Evolutionary conservation across 768 basidiomycete species (phyloP), one percentile per base, ranked within the genome.

Genomic region (Naganishia vaughanmartiniae): DNA sequence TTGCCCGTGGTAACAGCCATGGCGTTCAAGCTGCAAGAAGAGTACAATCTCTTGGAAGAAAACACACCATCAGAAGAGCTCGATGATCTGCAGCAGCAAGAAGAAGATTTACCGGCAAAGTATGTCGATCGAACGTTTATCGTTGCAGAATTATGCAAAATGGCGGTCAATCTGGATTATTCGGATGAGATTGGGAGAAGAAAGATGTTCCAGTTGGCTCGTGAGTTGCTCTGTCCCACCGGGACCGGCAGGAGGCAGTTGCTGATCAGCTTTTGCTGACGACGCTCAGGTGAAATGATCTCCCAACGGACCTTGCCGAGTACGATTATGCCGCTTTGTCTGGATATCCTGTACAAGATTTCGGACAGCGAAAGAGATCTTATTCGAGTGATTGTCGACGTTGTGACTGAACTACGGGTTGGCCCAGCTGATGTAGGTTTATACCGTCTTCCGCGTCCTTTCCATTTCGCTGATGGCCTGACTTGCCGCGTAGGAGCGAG

Each of bases 121-220:
- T 56, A 73, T 74, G 24, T 76, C 1, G 71, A 58, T 28, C 84
- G 83, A 42, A 88, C 89, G 74, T 88, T 90, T 69, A 82, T 92
- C 9, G 84, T 95, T n/a, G 84, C 87, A 0, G 92, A 97, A 80
- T 85, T 97, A 79, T 85, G 96, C 28, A 86, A 85, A 74, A 82
- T 95, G 34, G 90, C 91, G 0, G 84, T 89, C 3, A 86, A 89
- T 71, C 83, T 93, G 31, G 94, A 97, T 80, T 97, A 94, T 75
- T 86, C 88, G 0, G 95, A 98, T 81, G 93, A 96, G 80, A 90
- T 90, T 70, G 94, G 95, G 4, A 83, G 92, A 70, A 83, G 92
- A 70, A 90, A 90, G 81, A 93, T 93, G 89, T 90, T 90, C 76
- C 84, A 87, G 60, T 87, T 94, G 36, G 87, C 94, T 74, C 87